Conservation (phyloP, 805 yeast genomes). For the Teunomyces gatunensis region DNA sequence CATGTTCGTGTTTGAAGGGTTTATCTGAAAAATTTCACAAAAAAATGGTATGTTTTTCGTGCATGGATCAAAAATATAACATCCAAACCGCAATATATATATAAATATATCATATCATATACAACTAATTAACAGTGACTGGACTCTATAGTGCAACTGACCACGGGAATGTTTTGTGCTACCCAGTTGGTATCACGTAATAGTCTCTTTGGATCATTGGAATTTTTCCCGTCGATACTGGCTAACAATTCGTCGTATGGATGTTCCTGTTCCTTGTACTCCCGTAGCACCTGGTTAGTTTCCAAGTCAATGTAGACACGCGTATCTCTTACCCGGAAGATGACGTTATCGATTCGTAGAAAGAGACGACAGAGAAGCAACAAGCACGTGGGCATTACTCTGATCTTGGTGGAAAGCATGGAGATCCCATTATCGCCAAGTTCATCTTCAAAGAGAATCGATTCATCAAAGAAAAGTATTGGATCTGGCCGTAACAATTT, state of each 20-base stretch:
- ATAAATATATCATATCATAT: neutral
- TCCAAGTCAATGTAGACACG: conserved; percentile 78
- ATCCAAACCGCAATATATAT: neutral
- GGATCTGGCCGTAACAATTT: conserved; percentile 75
- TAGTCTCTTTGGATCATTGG: conserved; percentile 39
- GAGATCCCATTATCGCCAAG: conserved; percentile 94
- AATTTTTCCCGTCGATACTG: conserved; percentile 20
- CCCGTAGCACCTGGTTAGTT: conserved; percentile 63
- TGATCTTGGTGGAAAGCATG: conserved; percentile 67
- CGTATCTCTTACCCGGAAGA: conserved; percentile 80
- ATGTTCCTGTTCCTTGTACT: conserved; percentile 61
- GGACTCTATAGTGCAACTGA: conserved; percentile 19
- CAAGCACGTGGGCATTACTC: conserved; percentile 85
- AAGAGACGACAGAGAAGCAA: conserved; percentile 74
- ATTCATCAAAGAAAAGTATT: conserved; percentile 84
- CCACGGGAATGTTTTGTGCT: conserved; percentile 58
- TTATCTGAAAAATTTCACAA: conserved; percentile 9
- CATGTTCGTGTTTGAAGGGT: conserved; percentile 3
- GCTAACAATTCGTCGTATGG: conserved; percentile 30
- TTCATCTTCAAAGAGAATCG: conserved; percentile 89
- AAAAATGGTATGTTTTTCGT: conserved; percentile 4
- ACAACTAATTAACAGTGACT: neutral
- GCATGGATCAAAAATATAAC: neutral
- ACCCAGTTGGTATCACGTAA: conserved; percentile 75
- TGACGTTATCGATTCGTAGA: conserved; percentile 85